Base-by-base conservation (phyloP, 352 stramenopile species). In the Globisporangium polare region DNA sequence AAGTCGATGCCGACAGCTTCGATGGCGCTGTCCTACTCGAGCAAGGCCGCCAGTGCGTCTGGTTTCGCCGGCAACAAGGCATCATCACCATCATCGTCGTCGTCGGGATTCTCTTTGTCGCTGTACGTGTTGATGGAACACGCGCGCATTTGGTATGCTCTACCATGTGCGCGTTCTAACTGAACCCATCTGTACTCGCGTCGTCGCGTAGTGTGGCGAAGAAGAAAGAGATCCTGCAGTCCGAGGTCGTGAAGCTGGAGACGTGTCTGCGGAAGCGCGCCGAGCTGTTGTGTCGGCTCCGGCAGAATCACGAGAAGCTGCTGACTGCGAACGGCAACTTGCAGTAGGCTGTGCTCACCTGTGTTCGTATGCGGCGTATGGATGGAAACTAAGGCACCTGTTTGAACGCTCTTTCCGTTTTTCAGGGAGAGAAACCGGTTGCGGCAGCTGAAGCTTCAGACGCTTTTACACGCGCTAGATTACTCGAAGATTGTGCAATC, bases 161-260 rank as follows among this genome's bases (percentile, higher is more conserved):
- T 22, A 0, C 15, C 5, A 2, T 20, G 22, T 50, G 5, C 15
- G 17, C 8, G n/a, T 10, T 29, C 26, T 53, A 50, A 29, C n/a
- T 17, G 3, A 18, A 24, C 2, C 4, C 22, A 8, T 5, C 9
- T 39, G 46, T 35, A 4, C 2, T 53, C 15, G 1, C 31, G 26
- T 37, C 10, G 12, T 9, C 7, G 31, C 17, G 46, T 24, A 59
- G 53, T 8, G 53, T 61, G 42, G 55, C 42, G 8, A 61, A 61
- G 55, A 61, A 61, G 31, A 61, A 61, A 39, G 55, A 61, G 55
- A 61, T 61, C 18, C 26, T 61, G 42, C 42, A 61, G 13, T 42
- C 55, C 18, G 55, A 61, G 27, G 43, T 53, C 13, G 42, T 53
- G 27, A 61, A 61, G 29, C 42, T 61, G 10, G 55, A 61, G 42